Evolutionary conservation across 2,329 filamentous ascomycete genomes (phyloP).

Genomic region (Aspergillus ustus): DNA sequence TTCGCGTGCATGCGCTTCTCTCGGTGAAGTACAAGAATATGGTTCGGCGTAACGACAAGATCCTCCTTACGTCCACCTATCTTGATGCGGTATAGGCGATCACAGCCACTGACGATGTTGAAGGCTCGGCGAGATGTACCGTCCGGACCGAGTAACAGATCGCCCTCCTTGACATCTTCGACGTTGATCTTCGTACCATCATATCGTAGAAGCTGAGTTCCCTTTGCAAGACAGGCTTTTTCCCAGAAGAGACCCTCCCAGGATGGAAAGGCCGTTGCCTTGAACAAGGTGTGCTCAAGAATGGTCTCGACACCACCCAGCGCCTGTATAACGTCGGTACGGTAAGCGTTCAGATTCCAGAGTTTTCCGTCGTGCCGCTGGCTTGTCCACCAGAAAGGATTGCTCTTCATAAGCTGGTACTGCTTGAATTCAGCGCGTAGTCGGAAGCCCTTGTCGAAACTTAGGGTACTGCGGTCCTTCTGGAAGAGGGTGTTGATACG

Average conservation of each 20-base stretch:
- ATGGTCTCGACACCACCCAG: conserved; percentile 97
- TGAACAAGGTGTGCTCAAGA: conserved; percentile 94
- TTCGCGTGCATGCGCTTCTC: conserved; percentile 29
- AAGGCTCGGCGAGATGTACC: conserved; percentile 54
- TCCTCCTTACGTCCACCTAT: conserved; percentile 50
- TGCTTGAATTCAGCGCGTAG: conserved; percentile 96
- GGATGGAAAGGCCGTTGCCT: conserved; percentile 92
- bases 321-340: conserved; percentile 96
- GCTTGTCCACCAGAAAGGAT: conserved; percentile 99
- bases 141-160: conserved; percentile 56
- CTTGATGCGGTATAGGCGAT: conserved; percentile 56
- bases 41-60: conserved; percentile 56
- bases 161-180: conserved; percentile 55
- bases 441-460: conserved; percentile 98
- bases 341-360: conserved; percentile 95
- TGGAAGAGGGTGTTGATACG: conserved; percentile 99
- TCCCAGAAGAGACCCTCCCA: conserved; percentile 98
- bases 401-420: conserved; percentile 98
- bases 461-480: conserved; percentile 94
- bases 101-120: conserved; percentile 55
- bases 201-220: conserved; percentile 51
- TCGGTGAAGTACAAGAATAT: conserved; percentile 53
- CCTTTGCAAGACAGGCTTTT: conserved; percentile 58
- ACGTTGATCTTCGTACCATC: conserved; percentile 52
- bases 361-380: conserved; percentile 96